Evolutionary conservation across 1,139 yeast species (phyloP).

Genomic region (Williopsis jadinii): DNA sequence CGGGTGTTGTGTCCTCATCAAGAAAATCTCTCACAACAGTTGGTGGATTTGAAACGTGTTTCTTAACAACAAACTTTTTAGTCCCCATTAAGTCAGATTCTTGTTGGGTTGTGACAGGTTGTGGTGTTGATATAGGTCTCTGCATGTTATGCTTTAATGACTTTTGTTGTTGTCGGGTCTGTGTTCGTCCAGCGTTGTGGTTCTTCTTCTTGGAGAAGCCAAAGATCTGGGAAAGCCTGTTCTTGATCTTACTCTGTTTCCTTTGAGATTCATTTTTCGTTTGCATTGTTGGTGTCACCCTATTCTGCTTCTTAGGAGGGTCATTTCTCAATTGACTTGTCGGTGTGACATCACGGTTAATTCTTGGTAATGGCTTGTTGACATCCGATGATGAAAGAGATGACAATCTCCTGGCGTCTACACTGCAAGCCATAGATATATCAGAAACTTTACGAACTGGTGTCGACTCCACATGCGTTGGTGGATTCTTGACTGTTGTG

Average conservation of each 20-base stretch:
- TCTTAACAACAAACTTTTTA: neutral
- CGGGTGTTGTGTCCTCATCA: slow-evolving; percentile 7
- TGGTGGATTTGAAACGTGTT: neutral
- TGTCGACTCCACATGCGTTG: neutral
- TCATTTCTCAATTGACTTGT: neutral
- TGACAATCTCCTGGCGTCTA: slow-evolving; percentile 8
- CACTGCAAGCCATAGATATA: slow-evolving; percentile 6
- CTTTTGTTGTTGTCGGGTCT: neutral
- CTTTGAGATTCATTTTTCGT: neutral
- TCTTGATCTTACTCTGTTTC: slow-evolving; percentile 8
- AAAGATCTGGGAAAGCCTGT: slow-evolving; percentile 15
- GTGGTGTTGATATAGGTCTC: neutral
- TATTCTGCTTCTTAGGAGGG: slow-evolving; percentile 1
- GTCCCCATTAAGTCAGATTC: neutral
- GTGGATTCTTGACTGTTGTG: neutral
- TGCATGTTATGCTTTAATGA: neutral
- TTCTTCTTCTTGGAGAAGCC: neutral
- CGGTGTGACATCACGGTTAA: slow-evolving; percentile 1
- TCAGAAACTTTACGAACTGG: slow-evolving; percentile 1
- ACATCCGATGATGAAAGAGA: slow-evolving; percentile 12
- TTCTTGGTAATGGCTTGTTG: slow-evolving; percentile 17
- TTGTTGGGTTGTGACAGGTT: neutral
- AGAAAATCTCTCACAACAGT: neutral
- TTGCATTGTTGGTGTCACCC: neutral
- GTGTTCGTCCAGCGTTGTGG: neutral